Base-by-base conservation (phyloP, 2,329 filamentous ascomycete genomes). In the Hypoxylon sp. region DNA sequence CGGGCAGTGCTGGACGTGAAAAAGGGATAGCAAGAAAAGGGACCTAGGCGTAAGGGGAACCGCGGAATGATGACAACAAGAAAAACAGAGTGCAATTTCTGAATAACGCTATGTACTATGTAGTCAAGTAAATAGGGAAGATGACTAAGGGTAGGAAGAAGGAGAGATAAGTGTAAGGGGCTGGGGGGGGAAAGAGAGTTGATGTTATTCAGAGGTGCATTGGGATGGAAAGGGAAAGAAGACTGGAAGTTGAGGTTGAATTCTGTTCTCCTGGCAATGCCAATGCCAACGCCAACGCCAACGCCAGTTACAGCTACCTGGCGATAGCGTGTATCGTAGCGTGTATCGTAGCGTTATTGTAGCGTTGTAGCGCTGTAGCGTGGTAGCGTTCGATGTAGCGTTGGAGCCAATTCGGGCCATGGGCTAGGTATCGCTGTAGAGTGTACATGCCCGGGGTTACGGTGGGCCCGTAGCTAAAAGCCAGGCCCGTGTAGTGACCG, bases 151-250 rank as follows among this genome's bases (percentile, higher is more conserved):
- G 57, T 72, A 64, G 73, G 65, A 75, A 75, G 75, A 74, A 76
- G 59, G 74, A 68, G 71, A 70, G 74, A 72, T 70, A 65, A 55
- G 63, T 57, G 70, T 62, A 51, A 66, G 54, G 49, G 31, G 31
- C 11, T 10, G 11, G 31, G 62, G 70, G 64, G 51, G 67, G 69
- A 72, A 66, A 74, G 70, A 74, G 68, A 69, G 70, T 66, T 76
- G 75, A 76, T 74, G 75, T 69, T 76, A 76, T 77, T 77, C 75
- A 77, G 75, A 76, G 63, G 69, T 55, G 72, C 72, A 76, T 73
- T 69, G 72, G 71, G 70, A 72, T 72, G 72, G 74, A 72, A 73
- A 72, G 70, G 74, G 71, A 72, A 72, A 70, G 72, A 72, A 73
- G 74, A 67, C 72, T 69, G 72, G 70, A 74, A 75, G 74, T 75